Evolutionary conservation across 2,329 filamentous ascomycete species (phyloP), one percentile per base, ranked within the genome.

Genomic region (Colletotrichum sp.): DNA sequence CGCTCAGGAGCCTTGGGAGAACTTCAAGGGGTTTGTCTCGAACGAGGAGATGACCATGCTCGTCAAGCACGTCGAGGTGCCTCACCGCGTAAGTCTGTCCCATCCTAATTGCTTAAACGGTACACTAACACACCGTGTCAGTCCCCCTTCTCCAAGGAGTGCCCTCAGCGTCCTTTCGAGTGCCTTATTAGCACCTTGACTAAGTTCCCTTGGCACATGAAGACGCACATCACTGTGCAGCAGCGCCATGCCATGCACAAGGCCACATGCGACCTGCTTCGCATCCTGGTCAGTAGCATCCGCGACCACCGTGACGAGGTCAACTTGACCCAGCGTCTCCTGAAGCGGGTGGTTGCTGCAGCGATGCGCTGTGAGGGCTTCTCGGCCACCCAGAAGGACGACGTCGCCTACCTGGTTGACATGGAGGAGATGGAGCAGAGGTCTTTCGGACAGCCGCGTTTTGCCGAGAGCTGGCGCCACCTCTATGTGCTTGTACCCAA

Each of bases 1-100:
- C 77, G 76, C 78, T 3, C n/a, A 78, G 60, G 83, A 88, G 79
- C 85, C 88, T 8, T 89, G 89, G 87, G 84, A 86, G 18, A 88
- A 87, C 57, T 93, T 93, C 83, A 89, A 89, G 77, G 89, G 90
- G 15, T 93, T 94, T 79, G 84, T 93, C 36, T 89, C 88, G 1
- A 86, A 87, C 30, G 92, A 94, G 81, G 92, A 94, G 82, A 88
- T 93, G 86, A 87, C 88, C 1, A 91, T 93, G 89, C 86, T 93
- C 12, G 85, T 90, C 71, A 93, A 93, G 84, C 91, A 93, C 81
- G 90, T 91, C 5, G 91, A 93, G 80, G 87, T 89, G 3, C 90
- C 91, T 4, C 87, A 90, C 73, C 89, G 92, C n/a, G 92, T 93
- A 85, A 85, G 90, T 89, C 55, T 49, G 5, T 26, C 16, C 5